Percentiles rank a stretch among this genome's conserved stretches.
Evolutionary conservation across 495 filamentous ascomycete species (phyloP).

Genomic region (Choiromyces venosus): DNA sequence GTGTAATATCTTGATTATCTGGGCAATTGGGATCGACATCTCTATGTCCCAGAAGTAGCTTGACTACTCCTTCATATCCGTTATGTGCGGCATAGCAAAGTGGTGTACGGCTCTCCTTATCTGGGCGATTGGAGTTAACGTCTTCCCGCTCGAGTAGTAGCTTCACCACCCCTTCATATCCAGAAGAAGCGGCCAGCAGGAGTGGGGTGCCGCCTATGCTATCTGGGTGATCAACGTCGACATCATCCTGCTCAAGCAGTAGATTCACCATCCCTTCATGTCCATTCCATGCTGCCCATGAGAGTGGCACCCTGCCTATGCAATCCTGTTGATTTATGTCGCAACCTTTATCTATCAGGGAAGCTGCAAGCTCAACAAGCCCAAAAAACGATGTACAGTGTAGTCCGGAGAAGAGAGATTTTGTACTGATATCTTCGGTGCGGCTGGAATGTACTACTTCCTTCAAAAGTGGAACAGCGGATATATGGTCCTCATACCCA

Average conservation of each 20-base stretch:
- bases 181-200: no score
- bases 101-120: no score
- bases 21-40: no score
- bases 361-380: not conserved
- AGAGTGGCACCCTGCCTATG: not conserved
- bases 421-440: not conserved
- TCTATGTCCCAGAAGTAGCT: no score
- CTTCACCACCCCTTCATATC: no score
- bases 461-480: not conserved
- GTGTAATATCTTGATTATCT: not conserved
- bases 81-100: not conserved
- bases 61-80: not conserved
- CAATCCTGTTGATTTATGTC: not conserved
- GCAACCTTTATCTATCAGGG: not conserved
- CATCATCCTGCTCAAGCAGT: not conserved
- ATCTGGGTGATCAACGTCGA: not conserved
- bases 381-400: not conserved
- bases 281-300: not conserved
- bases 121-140: no score
- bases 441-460: not conserved
- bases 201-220: no score
- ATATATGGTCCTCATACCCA: not conserved
- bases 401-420: not conserved
- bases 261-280: not conserved
- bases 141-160: no score